These are phyloP conservation scores for Byssochlamys sp. DNA, from an alignment of 2,329 filamentous ascomycete genomes.

Conservation along the genomic window DNA sequence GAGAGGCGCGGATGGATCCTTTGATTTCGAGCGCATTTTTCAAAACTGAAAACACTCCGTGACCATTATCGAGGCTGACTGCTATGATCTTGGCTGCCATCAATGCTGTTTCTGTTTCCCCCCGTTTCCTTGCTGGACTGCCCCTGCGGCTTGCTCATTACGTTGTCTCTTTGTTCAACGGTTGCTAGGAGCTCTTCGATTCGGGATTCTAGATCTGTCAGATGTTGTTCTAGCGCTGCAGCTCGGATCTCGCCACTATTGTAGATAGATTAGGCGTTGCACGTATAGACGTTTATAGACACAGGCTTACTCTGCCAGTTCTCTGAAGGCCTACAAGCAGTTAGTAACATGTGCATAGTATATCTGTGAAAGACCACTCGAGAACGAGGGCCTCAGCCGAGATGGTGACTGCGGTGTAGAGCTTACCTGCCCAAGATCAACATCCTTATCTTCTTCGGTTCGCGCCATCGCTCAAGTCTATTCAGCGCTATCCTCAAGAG, in stretches of 20 bases:
- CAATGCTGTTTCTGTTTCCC: background rate
- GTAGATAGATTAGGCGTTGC: slow-evolving; percentile 3
- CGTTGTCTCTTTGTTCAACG: slow-evolving; percentile 9
- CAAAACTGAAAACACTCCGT: slow-evolving; percentile 6
- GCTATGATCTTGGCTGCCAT: slow-evolving; percentile 2
- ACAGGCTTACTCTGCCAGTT: slow-evolving; percentile 18
- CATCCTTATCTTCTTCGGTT: background rate
- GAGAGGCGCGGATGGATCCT: slow-evolving; percentile 61
- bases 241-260: slow-evolving; percentile 47
- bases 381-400: background rate
- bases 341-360: background rate
- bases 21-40: slow-evolving; percentile 44
- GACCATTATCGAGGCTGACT: slow-evolving; percentile 7
- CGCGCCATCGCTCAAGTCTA: too few relatives aligned
- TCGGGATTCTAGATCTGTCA: slow-evolving; percentile 45
- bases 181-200: slow-evolving; percentile 32
- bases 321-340: slow-evolving; percentile 20
- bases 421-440: background rate
- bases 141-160: background rate
- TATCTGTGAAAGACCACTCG: background rate
- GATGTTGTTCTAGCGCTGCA: slow-evolving; percentile 45
- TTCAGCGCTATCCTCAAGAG: too few relatives aligned
- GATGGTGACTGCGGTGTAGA: background rate
- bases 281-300: background rate
- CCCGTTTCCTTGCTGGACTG: background rate